Conservation (phyloP, 2,329 filamentous ascomycete species). For the Colletotrichum plurivorum region DNA sequence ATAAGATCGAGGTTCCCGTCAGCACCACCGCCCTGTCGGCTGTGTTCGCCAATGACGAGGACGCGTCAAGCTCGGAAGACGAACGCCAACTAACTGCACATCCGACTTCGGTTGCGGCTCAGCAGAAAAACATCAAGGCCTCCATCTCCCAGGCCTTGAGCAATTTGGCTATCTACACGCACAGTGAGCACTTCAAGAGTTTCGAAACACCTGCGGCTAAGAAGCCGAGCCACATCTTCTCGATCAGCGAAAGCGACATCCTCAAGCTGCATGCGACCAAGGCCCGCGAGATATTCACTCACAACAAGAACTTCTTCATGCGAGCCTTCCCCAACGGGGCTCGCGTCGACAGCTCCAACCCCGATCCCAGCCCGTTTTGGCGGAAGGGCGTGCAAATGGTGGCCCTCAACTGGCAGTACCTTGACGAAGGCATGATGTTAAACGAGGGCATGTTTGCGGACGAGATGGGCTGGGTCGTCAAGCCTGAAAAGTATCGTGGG, state of each 20-base stretch:
- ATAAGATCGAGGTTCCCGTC: constrained; percentile 48
- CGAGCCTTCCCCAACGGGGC: constrained; percentile 88
- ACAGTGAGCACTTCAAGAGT: constrained; percentile 83
- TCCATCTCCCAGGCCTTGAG: constrained; percentile 80
- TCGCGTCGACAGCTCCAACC: constrained; percentile 91
- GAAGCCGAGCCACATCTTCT: constrained; percentile 82
- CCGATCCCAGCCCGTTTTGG: constrained; percentile 93
- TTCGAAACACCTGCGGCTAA: constrained; percentile 76
- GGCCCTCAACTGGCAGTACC: constrained; percentile 96
- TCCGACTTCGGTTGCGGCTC: constrained; percentile 5
- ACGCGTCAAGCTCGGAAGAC: constrained; percentile 60
- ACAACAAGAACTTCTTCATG: constrained; percentile 92
- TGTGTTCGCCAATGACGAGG: constrained; percentile 51
- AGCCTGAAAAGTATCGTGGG: constrained; percentile 81
- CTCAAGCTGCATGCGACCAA: constrained; percentile 69
- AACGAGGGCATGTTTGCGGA: constrained; percentile 98
- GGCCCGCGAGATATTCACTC: constrained; percentile 82
- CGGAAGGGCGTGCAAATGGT: constrained; percentile 97
- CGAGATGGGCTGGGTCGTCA: constrained; percentile 86
- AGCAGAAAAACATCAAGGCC: constrained; percentile 67
- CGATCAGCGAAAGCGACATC: constrained; percentile 87
- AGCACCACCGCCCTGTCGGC: constrained; percentile 52
- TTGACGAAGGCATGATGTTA: constrained; percentile 94
- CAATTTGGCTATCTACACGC: constrained; percentile 85
- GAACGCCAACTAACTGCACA: constrained; percentile 47